Evolutionary conservation across 352 stramenopile species (phyloP), one percentile per base, ranked within the genome.

Genomic region (Globisporangium paroecandrum): DNA sequence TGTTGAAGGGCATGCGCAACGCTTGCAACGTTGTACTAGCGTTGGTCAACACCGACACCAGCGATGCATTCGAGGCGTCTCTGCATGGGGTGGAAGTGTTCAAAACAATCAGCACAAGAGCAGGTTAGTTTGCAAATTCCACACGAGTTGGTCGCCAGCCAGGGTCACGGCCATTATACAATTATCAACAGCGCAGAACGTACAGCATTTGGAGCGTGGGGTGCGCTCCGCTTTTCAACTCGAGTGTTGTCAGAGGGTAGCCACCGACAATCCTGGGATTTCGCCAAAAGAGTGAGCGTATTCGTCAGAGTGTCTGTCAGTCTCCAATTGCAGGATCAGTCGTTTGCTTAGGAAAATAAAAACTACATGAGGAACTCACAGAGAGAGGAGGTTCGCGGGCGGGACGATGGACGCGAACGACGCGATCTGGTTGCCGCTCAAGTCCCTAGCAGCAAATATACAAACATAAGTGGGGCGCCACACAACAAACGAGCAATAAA

Each of bases 61-160:
- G 58, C 25, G 66, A 67, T 29, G 54, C 29, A n/a, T 71, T 71
- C 34, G 59, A 63, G 15, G 66, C 66, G 46, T 66, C 49, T 22
- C 66, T 71, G 20, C 13, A 22, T 47, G 12, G 18, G 41, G 29
- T 47, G 13, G 13, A 47, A 47, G 41, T 20, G 18, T 5, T 43
- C 43, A 18, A 22, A 3, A 20, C 15, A 22, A 38, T 27, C 36
- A 13, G 9, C 10, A 43, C 10, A 13, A 4, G 10, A 43, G 36
- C 13, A 15, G 36, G 36, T 15, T 43, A 43, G 36, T 43, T 43
- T 43, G 36, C 36, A 43, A 15, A 43, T 43, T 43, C 10, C 10
- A 43, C 36, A 18, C 36, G 36, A 43, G 36, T 15, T 43, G 10
- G 36, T 43, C 36, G 36, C 13, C 36, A 34, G 3, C 24, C 43